Evolutionary conservation across 1,284 basidiomycete species (phyloP).

Genomic region (Malassezia pachydermatis): DNA sequence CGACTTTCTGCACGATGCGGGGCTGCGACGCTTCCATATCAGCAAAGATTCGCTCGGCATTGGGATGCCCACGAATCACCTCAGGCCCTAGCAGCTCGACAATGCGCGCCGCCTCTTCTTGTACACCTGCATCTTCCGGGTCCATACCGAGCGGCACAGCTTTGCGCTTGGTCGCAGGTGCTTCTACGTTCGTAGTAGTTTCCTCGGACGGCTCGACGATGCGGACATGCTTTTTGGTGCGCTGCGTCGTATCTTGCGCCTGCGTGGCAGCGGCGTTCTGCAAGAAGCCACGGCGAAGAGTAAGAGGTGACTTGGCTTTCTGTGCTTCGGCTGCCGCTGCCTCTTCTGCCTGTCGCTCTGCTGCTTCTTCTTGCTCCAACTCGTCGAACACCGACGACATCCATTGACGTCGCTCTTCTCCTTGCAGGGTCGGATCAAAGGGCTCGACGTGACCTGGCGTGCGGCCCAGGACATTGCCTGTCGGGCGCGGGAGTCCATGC

Average conservation of each 20-base stretch:
- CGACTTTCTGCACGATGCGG: conserved; percentile 5
- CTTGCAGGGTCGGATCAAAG: conserved; percentile 4
- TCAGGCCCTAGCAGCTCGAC: conserved; percentile 36
- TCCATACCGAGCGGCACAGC: conserved; percentile 21
- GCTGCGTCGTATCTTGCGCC: no score
- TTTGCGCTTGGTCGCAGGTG: neutral
- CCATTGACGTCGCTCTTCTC: conserved; percentile 26
- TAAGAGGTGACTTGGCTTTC: neutral
- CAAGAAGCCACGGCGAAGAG: conserved; percentile 1
- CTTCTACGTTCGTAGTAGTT: neutral
- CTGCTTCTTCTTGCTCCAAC: conserved; percentile 31
- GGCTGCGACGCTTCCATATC: conserved; percentile 12
- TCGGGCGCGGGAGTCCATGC: neutral
- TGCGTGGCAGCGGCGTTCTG: neutral
- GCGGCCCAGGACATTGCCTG: conserved; percentile 10
- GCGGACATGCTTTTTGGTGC: neutral
- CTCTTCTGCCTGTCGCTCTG: conserved; percentile 16
- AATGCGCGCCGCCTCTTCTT: conserved; percentile 40
- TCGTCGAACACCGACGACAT: conserved; percentile 29
- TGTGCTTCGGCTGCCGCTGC: neutral
- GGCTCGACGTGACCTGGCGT: conserved; percentile 13
- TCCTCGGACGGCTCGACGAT: neutral
- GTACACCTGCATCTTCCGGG: conserved; percentile 32
- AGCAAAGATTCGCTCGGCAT: conserved; percentile 20
- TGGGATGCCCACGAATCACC: conserved; percentile 36